Evolutionary conservation across 495 filamentous ascomycete genomes (phyloP).

Genomic region (Amphirosellinia nigrospora): DNA sequence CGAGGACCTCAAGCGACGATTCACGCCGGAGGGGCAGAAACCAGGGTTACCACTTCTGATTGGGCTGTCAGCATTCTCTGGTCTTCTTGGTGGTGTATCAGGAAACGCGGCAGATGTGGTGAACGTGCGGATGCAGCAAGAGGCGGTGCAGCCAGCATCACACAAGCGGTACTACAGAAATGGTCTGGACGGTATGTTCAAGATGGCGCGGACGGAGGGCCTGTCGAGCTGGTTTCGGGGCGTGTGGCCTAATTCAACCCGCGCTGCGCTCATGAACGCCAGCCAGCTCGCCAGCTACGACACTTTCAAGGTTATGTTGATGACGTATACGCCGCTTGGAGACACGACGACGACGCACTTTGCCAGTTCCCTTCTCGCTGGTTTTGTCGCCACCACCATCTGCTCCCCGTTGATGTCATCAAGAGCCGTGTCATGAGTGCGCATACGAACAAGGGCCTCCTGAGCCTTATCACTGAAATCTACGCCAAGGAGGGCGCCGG

Average conservation of each 20-base stretch:
- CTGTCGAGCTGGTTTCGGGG: slow-evolving; percentile 77
- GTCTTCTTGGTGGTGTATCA: slow-evolving; percentile 85
- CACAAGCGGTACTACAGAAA: slow-evolving; percentile 87
- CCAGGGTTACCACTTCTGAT: slow-evolving; percentile 75
- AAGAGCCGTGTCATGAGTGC: slow-evolving; percentile 95
- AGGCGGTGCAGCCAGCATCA: slow-evolving; percentile 74
- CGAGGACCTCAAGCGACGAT: slow-evolving; percentile 81
- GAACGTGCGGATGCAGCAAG: slow-evolving; percentile 98
- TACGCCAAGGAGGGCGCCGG: slow-evolving; percentile 76
- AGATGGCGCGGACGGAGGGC: slow-evolving; percentile 85
- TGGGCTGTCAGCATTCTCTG: slow-evolving; percentile 79
- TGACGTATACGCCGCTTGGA: slow-evolving; percentile 68
- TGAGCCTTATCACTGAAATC: slow-evolving; percentile 67
- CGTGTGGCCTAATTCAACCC: slow-evolving; percentile 87
- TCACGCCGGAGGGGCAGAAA: slow-evolving; percentile 54
- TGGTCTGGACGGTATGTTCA: slow-evolving; percentile 82
- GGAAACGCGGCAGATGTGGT: slow-evolving; percentile 95
- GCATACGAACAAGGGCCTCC: slow-evolving; percentile 63
- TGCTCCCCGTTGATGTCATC: slow-evolving; percentile 95
- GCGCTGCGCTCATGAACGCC: slow-evolving; percentile 93
- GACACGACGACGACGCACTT: slow-evolving; percentile 89
- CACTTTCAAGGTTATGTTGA: slow-evolving; percentile 80
- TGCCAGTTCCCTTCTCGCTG: slow-evolving; percentile 80
- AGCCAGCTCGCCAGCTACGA: slow-evolving; percentile 92
- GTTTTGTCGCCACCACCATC: slow-evolving; percentile 92